Evolutionary conservation across 2,329 filamentous ascomycete genomes (phyloP).

Genomic region (Cordyceps militaris): DNA sequence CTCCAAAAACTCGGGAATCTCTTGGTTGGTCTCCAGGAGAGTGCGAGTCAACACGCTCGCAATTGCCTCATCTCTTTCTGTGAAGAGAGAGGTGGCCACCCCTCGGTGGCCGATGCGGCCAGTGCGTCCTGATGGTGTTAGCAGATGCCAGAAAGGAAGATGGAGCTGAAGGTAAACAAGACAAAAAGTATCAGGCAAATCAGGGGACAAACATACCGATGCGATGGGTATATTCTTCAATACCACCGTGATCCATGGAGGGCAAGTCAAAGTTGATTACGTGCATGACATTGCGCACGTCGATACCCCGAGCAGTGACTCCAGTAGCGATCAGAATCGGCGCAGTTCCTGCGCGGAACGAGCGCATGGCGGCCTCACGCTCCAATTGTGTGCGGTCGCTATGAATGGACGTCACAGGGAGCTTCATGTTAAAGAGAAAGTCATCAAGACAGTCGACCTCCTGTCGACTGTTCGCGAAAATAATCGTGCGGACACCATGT

Average conservation of each 20-base stretch:
- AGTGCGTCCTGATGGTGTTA: slow-evolving; percentile 60
- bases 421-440: slow-evolving; percentile 68
- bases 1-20: slow-evolving; percentile 75
- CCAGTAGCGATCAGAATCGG: slow-evolving; percentile 84
- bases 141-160: neutral
- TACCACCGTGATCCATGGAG: slow-evolving; percentile 67
- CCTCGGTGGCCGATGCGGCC: slow-evolving; percentile 87
- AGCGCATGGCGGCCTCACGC: slow-evolving; percentile 83
- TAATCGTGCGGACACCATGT: slow-evolving; percentile 69
- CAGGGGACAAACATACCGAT: slow-evolving; percentile 60
- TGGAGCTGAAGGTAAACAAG: neutral
- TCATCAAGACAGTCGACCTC: slow-evolving; percentile 82
- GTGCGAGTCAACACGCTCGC: slow-evolving; percentile 70
- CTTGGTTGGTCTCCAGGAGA: slow-evolving; percentile 71
- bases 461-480: slow-evolving; percentile 82
- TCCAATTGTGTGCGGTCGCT: slow-evolving; percentile 80
- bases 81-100: slow-evolving; percentile 83
- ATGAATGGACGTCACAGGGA: slow-evolving; percentile 87
- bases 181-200: slow-evolving; percentile 4
- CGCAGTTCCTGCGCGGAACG: slow-evolving; percentile 66
- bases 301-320: slow-evolving; percentile 79
- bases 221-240: slow-evolving; percentile 88
- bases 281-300: slow-evolving; percentile 79
- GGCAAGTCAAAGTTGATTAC: slow-evolving; percentile 94
- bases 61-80: slow-evolving; percentile 65